These are phyloP conservation scores for Diversispora epigaea DNA, from an alignment of 192 early-diverging fungal genomes.

Conservation along the genomic window DNA sequence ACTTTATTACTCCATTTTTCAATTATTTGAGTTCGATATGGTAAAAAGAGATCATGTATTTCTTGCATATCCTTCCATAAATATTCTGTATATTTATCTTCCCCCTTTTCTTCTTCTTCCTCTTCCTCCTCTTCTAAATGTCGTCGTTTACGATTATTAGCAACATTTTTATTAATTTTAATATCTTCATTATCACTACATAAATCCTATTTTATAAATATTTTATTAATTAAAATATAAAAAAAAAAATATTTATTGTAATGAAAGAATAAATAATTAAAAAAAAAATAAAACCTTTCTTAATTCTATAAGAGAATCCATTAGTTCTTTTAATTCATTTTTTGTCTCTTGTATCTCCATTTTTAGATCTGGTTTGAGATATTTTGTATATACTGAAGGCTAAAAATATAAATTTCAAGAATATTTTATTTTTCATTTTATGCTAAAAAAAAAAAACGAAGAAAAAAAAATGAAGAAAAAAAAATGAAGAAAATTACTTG, in stretches of 20 bases:
- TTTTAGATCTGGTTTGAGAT: constrained; percentile 21
- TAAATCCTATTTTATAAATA: constrained; percentile 37
- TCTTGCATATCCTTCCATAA: constrained; percentile 60
- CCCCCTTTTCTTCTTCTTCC: too few species aligned
- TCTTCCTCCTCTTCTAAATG: constrained; percentile 45
- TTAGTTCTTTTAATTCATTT: constrained; percentile 38
- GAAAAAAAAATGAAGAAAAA: constrained; percentile 42
- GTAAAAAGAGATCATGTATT: constrained; percentile 66
- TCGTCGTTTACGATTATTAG: constrained; percentile 45
- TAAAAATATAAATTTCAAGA: background rate
- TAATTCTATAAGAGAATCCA: constrained; percentile 46
- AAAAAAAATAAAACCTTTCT: constrained; percentile 16
- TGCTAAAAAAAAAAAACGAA: constrained; percentile 39
- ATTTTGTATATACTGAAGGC: constrained; percentile 29
- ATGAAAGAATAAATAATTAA: background rate
- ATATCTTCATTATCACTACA: constrained; percentile 43
- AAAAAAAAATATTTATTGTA: background rate
- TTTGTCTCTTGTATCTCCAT: constrained; percentile 37
- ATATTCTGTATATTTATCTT: constrained; percentile 45
- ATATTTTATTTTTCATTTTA: too few species aligned
- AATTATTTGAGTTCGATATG: constrained; percentile 81
- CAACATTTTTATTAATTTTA: constrained; percentile 22
- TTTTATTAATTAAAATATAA: background rate
- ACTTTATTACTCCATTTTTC: constrained; percentile 96
- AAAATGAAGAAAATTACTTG: constrained; percentile 44